These are phyloP conservation scores for Aspergillus ustus DNA, from an alignment of 2,329 filamentous ascomycete species.

Conservation along the genomic window DNA sequence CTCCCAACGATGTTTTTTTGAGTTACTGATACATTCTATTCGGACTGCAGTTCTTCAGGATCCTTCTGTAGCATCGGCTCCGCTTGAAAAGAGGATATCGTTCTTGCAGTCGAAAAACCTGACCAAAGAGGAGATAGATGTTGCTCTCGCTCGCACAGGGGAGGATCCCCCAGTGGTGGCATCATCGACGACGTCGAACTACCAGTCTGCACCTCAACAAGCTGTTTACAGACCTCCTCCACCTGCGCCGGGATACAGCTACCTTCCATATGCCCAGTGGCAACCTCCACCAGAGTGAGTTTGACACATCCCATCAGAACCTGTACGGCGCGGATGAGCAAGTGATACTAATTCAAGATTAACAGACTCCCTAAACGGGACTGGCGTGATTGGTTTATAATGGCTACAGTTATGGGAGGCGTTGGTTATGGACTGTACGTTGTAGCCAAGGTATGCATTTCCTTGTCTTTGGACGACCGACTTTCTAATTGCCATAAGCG, in stretches of 20 bases:
- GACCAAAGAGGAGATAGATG: constrained; percentile 91
- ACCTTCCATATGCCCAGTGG: constrained; percentile 58
- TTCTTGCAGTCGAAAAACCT: constrained; percentile 97
- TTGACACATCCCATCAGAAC: neutral
- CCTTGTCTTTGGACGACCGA: neutral
- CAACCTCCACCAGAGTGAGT: constrained; percentile 60
- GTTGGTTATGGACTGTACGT: constrained; percentile 88
- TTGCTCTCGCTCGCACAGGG: constrained; percentile 76
- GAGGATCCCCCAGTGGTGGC: constrained; percentile 58
- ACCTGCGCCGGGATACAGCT: constrained; percentile 50
- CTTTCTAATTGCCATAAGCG: constrained; percentile 58
- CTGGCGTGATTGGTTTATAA: constrained; percentile 99
- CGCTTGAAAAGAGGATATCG: constrained; percentile 89
- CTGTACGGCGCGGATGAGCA: neutral
- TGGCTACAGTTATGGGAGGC: constrained; percentile 92
- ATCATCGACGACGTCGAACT: constrained; percentile 53
- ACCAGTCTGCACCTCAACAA: constrained; percentile 49
- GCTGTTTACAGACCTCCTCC: constrained; percentile 46
- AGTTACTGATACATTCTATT: constrained; percentile 22
- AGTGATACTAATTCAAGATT: constrained; percentile 9
- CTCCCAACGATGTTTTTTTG: constrained; percentile 1
- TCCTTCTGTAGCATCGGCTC: constrained; percentile 83
- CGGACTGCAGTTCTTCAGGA: constrained; percentile 78
- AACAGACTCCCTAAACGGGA: constrained; percentile 72
- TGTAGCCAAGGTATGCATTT: constrained; percentile 73